These are phyloP conservation scores for Leccinum pachyderme DNA, from an alignment of 1,284 basidiomycete genomes.

Conservation along the genomic window DNA sequence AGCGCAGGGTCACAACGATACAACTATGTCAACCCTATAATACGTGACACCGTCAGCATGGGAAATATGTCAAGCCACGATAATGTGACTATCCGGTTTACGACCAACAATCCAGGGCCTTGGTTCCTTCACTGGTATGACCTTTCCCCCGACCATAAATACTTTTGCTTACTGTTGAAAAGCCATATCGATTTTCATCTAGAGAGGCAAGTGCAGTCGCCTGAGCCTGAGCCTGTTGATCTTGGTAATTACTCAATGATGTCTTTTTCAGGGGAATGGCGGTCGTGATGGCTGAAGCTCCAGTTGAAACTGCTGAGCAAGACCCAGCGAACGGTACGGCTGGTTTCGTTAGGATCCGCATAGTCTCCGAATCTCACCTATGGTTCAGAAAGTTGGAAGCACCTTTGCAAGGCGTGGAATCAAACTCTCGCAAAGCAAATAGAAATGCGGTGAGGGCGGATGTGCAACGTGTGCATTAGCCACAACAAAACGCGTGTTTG, in stretches of 20 bases:
- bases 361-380: not conserved
- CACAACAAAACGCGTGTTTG: not conserved
- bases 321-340: slow-evolving; percentile 20
- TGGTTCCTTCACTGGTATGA: slow-evolving; percentile 27
- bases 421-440: not conserved
- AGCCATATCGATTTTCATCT: slow-evolving; percentile 38
- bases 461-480: not conserved
- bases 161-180: slow-evolving; percentile 29
- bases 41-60: slow-evolving; percentile 21
- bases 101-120: slow-evolving; percentile 24
- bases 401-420: slow-evolving; percentile 18
- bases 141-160: not conserved
- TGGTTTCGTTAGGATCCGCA: not conserved
- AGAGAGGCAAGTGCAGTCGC: slow-evolving; percentile 14
- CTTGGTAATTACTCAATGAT: not conserved
- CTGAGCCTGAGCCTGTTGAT: slow-evolving; percentile 24
- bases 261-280: slow-evolving; percentile 35
- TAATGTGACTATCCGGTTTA: slow-evolving; percentile 22
- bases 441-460: not conserved
- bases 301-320: slow-evolving; percentile 17
- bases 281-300: slow-evolving; percentile 39
- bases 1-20: slow-evolving; percentile 14
- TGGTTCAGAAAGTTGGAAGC: slow-evolving; percentile 11
- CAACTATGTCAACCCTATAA: slow-evolving; percentile 27
- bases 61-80: slow-evolving; percentile 24